A percentile compares a stretch with the other conserved stretches of the same genome.
These are phyloP conservation scores for Willaertia magna DNA, from an alignment of 208 protist genomes.

Conservation along the genomic window DNA sequence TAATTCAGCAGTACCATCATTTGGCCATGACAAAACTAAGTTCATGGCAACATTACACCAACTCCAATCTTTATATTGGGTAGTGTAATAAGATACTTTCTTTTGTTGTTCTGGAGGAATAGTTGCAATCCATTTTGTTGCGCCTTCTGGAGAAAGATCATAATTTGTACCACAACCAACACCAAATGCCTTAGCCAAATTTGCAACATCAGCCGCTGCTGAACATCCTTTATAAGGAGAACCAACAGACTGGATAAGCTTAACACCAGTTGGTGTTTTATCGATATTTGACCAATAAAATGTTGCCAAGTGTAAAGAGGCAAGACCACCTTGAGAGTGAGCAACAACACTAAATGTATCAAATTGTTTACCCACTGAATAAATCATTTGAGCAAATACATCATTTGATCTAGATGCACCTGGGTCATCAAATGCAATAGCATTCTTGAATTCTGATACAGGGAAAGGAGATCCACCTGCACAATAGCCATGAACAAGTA, in stretches of 20 bases:
- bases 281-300: conserved; percentile 25
- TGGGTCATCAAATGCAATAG: conserved; percentile 11
- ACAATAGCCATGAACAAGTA: conserved; percentile 28
- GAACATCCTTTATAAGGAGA: conserved; percentile 34
- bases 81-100: conserved; percentile 31
- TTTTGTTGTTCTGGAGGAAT: conserved; percentile 16
- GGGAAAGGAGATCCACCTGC: conserved; percentile 12
- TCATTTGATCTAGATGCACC: conserved; percentile 16
- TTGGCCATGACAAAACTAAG: conserved; percentile 27
- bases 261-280: background rate
- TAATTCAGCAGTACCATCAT: conserved; percentile 37
- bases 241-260: conserved; percentile 35
- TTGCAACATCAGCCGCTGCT: conserved; percentile 24
- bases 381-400: conserved; percentile 19
- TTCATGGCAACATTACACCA: conserved; percentile 10
- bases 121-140: background rate
- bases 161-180: conserved; percentile 11
- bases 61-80: conserved; percentile 25
- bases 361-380: background rate
- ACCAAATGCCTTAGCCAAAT: conserved; percentile 15
- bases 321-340: conserved; percentile 39
- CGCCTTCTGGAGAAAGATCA: conserved; percentile 32
- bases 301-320: conserved; percentile 20
- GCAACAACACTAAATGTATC: conserved; percentile 12
- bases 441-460: conserved; percentile 12